Evolutionary conservation across 2,329 filamentous ascomycete genomes (phyloP), one percentile per base, ranked within the genome.

Genomic region (Cladophialophora carrionii): DNA sequence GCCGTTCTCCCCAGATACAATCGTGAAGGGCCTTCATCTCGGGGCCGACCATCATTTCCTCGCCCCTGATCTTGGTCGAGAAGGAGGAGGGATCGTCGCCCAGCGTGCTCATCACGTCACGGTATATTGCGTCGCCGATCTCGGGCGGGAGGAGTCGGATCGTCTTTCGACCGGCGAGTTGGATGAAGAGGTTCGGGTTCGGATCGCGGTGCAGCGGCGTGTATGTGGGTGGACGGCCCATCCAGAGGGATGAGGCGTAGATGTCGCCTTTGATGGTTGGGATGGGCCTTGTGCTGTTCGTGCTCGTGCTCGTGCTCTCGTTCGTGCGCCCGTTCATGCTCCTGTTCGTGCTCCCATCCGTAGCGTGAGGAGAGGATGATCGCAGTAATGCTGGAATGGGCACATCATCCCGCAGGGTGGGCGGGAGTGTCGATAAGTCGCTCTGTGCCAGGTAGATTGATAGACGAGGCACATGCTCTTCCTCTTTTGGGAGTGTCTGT

Each of bases 121-220:
- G 80, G 74, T 92, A 96, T 1, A 96, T 74, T 0, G 72, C 76
- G 54, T 84, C 79, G 0, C 95, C 95, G 2, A 81, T 73, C 0
- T 77, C 73, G 0, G 92, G 92, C 4, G 82, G 78, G 64, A 94
- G 82, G 12, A 97, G 75, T n/a, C 92, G 83, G 17, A 97, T 81
- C 0, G 79, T 75, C 77, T 99, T 99, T 58, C 74, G 77, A 3
- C 91, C 87, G 17, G 86, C 86, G 12, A 98, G 77, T 77, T 99
- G 95, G 53, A 91, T 86, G 75, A 98, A 96, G 0, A 97, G 73
- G 74, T 99, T 99, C 0, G 92, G 92, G 72, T 98, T 98, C 0
- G 95, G 95, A 73, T 99, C 95, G 61, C 90, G 86, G 77, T 99
- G 95, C 2, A 96, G 81, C 3, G 95, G 92, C 0, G 95, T 97